These are phyloP conservation scores for Amanita fuliginea DNA, from an alignment of 768 basidiomycete genomes.

Conservation along the genomic window DNA sequence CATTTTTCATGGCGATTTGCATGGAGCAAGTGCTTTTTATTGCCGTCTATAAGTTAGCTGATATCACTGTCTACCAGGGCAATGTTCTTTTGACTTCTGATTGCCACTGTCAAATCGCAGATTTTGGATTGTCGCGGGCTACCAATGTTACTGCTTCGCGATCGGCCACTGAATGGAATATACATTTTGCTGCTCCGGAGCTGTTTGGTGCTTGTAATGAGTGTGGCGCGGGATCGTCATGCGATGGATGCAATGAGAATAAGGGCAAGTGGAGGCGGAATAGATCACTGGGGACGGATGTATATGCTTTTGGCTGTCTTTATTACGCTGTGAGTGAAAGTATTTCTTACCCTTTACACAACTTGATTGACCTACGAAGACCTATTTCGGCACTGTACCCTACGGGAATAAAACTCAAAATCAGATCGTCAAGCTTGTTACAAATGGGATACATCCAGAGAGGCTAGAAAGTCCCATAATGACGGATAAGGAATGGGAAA, in stretches of 20 bases:
- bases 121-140: background rate
- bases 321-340: background rate
- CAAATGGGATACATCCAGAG: background rate
- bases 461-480: background rate
- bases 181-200: background rate
- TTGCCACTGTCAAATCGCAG: background rate
- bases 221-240: background rate
- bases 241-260: too few species aligned
- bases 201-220: background rate
- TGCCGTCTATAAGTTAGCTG: background rate
- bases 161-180: background rate
- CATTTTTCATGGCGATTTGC: background rate
- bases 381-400: background rate
- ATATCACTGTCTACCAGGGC: background rate
- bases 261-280: too few species aligned
- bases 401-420: background rate
- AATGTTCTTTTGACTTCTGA: background rate
- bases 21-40: background rate
- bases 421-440: background rate
- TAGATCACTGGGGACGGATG: background rate
- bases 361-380: background rate
- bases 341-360: background rate
- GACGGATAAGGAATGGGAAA: background rate
- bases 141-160: background rate
- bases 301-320: conserved; percentile 3